A percentile compares a stretch with the other conserved stretches of the same genome.
phyloP scores from a whole-genome alignment of 306 rosid species.

The Cucumis hystrix region DNA sequence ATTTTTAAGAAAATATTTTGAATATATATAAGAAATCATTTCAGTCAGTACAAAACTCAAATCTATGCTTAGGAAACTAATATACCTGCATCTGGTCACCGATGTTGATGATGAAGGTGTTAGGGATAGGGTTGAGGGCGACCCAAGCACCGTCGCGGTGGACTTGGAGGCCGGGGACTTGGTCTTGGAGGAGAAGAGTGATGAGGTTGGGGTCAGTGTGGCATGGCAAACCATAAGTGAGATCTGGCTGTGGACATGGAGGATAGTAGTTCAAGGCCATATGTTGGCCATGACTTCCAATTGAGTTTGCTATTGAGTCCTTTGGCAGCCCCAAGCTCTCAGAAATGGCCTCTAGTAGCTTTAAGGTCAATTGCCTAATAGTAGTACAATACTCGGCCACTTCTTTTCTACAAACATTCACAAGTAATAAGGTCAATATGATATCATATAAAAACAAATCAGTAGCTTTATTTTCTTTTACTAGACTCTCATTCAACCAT shows the following conservation, averaged over 20 bases:
- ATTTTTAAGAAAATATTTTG: too few species aligned
- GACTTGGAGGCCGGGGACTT: slow-evolving; percentile 43
- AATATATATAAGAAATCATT: too few species aligned
- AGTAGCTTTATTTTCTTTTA: too few species aligned
- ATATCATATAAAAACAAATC: background rate
- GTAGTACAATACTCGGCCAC: slow-evolving; percentile 25
- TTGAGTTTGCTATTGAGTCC: slow-evolving; percentile 13
- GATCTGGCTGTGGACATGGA: slow-evolving; percentile 41
- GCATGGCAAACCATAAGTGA: slow-evolving; percentile 37
- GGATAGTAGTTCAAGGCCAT: slow-evolving; percentile 51
- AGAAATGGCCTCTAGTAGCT: slow-evolving; percentile 30
- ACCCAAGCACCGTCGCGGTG: slow-evolving; percentile 28
- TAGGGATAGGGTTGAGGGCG: slow-evolving; percentile 30
- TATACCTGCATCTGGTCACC: slow-evolving; percentile 50
- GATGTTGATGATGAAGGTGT: slow-evolving; percentile 35
- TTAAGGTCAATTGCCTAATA: slow-evolving; percentile 23
- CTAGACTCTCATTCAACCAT: too few species aligned
- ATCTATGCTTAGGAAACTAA: background rate
- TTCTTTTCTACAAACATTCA: slow-evolving; percentile 7
- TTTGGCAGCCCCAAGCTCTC: slow-evolving; percentile 31
- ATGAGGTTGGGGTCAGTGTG: slow-evolving; percentile 39
- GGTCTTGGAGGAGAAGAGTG: slow-evolving; percentile 39
- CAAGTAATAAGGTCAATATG: background rate
- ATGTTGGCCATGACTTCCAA: slow-evolving; percentile 35
- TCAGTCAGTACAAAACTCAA: too few species aligned